Evolutionary conservation across 2,329 filamentous ascomycete genomes (phyloP).

Genomic region (Aspergillus tubingensis): DNA sequence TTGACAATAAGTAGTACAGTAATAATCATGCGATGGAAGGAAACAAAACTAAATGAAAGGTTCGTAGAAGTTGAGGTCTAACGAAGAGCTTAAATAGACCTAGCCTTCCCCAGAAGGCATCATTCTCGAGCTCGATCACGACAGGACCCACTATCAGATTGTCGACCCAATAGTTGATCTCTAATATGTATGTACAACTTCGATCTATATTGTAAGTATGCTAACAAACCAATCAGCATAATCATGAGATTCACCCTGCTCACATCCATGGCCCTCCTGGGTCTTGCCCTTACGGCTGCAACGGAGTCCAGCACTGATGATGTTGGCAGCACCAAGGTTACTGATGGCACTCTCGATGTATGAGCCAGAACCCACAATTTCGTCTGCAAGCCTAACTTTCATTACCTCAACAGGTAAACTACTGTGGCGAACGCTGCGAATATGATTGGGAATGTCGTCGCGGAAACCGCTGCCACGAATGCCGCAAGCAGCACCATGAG

Average conservation of each 20-base stretch:
- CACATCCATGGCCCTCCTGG: background rate
- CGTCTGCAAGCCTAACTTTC: background rate
- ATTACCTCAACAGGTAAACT: background rate
- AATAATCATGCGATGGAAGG: background rate
- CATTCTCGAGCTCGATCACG: background rate
- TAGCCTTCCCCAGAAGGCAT: background rate
- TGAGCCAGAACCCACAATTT: too few species aligned
- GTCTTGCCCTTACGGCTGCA: background rate
- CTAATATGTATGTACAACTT: background rate
- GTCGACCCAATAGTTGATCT: background rate
- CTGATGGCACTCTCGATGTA: background rate
- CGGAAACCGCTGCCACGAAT: background rate
- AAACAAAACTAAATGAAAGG: background rate
- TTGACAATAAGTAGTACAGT: background rate
- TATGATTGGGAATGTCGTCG: background rate
- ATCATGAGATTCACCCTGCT: background rate
- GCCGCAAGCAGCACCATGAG: background rate
- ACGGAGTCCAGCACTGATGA: background rate
- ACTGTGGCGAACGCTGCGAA: background rate
- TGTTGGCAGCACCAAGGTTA: background rate
- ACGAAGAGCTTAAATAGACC: background rate
- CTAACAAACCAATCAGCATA: background rate
- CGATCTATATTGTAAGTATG: background rate
- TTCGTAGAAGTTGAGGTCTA: background rate
- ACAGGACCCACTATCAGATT: background rate